Conservation (phyloP, 2,329 filamentous ascomycete species). For the Metarhizium brunneum region DNA sequence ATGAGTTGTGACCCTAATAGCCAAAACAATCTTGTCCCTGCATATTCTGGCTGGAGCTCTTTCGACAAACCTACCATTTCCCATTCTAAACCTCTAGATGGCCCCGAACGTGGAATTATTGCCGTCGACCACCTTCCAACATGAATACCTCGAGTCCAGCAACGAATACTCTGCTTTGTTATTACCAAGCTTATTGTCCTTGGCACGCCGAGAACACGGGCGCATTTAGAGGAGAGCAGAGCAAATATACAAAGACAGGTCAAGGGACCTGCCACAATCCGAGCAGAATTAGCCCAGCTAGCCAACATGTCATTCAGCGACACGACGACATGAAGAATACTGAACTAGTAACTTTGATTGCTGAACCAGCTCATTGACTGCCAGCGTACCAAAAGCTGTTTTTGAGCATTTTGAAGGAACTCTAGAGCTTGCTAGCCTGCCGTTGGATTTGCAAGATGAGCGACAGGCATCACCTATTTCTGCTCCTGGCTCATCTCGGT, state of each 20-base stretch:
- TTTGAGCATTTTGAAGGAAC: no score
- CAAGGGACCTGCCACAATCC: background rate
- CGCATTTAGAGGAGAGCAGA: slow-evolving; percentile 6
- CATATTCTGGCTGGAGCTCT: slow-evolving; percentile 78
- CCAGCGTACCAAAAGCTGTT: no score
- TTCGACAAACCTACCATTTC: slow-evolving; percentile 74
- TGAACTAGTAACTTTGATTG: no score
- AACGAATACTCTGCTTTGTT: slow-evolving; percentile 33
- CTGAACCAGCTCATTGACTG: no score
- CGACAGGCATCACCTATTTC: no score
- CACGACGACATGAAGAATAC: no score
- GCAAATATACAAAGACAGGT: slow-evolving; percentile 4
- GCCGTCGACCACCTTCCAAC: slow-evolving; percentile 80
- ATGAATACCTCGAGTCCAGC: slow-evolving; percentile 74
- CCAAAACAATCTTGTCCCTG: slow-evolving; percentile 61
- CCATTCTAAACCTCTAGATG: slow-evolving; percentile 48
- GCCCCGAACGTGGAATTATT: slow-evolving; percentile 64
- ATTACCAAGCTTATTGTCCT: background rate
- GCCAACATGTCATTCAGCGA: no score
- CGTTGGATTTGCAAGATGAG: no score
- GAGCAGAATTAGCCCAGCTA: no score
- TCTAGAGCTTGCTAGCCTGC: no score
- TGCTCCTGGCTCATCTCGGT: no score
- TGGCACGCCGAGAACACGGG: slow-evolving; percentile 4
- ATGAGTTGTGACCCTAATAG: slow-evolving; percentile 69